Conservation (phyloP, 257 asterid species). For the Penstemon newberryi region DNA sequence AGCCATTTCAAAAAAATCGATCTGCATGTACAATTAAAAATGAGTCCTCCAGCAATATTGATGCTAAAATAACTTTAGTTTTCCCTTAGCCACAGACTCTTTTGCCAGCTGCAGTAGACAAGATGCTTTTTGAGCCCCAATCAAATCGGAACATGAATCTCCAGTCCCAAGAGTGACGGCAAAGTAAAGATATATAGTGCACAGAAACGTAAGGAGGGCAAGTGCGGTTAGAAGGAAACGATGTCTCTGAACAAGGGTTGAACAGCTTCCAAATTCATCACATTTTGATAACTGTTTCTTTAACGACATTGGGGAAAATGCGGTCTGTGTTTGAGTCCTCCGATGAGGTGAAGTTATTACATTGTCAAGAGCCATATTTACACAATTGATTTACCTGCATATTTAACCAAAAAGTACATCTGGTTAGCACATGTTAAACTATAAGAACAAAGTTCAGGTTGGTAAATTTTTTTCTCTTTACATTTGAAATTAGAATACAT, state of each 20-base stretch:
- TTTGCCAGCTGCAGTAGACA: conserved; percentile 42
- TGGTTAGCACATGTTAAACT: background rate
- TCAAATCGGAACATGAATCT: conserved; percentile 53
- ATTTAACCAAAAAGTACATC: too few relatives aligned
- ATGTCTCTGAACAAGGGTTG: conserved; percentile 60
- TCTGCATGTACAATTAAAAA: conserved; percentile 32
- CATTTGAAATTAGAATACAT: too few relatives aligned
- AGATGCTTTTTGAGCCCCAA: conserved; percentile 45
- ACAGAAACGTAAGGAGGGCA: conserved; percentile 53
- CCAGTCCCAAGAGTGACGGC: conserved; percentile 59
- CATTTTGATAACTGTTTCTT: conserved; percentile 39
- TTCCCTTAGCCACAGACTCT: conserved; percentile 48
- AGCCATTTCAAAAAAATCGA: conserved; percentile 17
- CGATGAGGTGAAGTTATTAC: conserved; percentile 67
- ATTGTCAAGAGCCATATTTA: conserved; percentile 54
- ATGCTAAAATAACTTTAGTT: conserved; percentile 52
- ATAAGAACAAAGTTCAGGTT: background rate
- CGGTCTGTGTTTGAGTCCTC: conserved; percentile 62
- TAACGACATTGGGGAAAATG: conserved; percentile 44
- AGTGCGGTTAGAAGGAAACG: conserved; percentile 65
- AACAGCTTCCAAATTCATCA: conserved; percentile 52
- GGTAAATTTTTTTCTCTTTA: background rate
- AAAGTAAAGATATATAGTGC: conserved; percentile 75
- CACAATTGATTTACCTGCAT: conserved; percentile 3
- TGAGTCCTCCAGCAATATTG: conserved; percentile 14